Evolutionary conservation across 2,329 filamentous ascomycete species (phyloP), one percentile per base, ranked within the genome.

Genomic region (Cladosporium sp.): DNA sequence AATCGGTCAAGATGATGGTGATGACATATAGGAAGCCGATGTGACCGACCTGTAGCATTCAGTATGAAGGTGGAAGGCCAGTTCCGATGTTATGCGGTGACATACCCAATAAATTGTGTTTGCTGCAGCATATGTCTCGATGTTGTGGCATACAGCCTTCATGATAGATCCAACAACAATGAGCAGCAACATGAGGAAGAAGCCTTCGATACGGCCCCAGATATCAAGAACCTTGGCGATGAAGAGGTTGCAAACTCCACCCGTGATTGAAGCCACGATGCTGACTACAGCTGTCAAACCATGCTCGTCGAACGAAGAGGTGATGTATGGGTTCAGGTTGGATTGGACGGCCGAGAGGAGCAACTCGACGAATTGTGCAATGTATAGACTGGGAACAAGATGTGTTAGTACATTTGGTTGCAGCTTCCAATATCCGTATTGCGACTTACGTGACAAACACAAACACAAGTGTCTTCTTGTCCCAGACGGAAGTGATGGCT

Each of bases 151-250:
- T 5, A 59, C 59, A 9, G 69, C 66, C 59, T 71, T 65, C 60
- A 71, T 66, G 58, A 71, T 64, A 14, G 68, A 59, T 9, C 67
- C 67, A 14, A 68, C 25, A 6, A 80, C 75, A 67, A 80, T 81
- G 59, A 84, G 72, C 22, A 75, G 59, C 6, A 86, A 73, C 65
- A 82, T 82, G 37, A 85, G 59, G 30, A 80, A 69, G 65, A 86
- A 83, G n/a, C 84, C 86, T 69, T 88, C 82, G 15, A 85, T 82
- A 45, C 87, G 83, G 59, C 86, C 87, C 78, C 85, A 88, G 45
- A 87, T 78, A 71, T 89, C 84, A 51, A 88, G 77, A 15, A 88
- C 75, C 70, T 88, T 89, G 55, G 86, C 85, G 62, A 87, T 80
- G 1, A 85, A 83, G 8, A 77, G 70, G 9, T 72, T 71, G 57